A percentile compares a stretch with the other conserved stretches of the same genome.
phyloP scores from a whole-genome alignment of 1,139 yeast genomes.

The Kodamaea sp. region DNA sequence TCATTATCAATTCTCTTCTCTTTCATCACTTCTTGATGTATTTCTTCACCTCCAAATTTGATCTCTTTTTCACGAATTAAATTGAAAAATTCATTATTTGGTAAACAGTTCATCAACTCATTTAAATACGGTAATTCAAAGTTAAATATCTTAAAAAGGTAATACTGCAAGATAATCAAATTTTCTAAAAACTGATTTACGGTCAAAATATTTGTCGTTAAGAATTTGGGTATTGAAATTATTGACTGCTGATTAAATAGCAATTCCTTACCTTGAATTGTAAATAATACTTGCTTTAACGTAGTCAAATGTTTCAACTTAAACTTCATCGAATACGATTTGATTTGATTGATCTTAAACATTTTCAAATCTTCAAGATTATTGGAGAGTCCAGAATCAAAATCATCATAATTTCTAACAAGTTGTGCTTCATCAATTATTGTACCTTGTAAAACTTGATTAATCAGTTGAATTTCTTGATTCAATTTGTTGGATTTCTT shows the following conservation, averaged over 20 bases:
- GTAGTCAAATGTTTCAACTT: constrained; percentile 25
- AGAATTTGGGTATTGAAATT: constrained; percentile 27
- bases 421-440: no score
- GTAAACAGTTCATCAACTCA: constrained; percentile 29
- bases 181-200: constrained; percentile 42
- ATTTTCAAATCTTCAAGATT: constrained; percentile 17
- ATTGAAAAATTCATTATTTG: constrained; percentile 34
- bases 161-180: constrained; percentile 32
- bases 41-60: constrained; percentile 23
- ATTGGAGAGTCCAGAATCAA: constrained; percentile 7
- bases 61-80: constrained; percentile 35
- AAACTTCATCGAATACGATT: constrained; percentile 26
- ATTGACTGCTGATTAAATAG: constrained; percentile 28
- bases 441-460: no score
- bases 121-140: constrained; percentile 33
- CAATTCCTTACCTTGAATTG: constrained; percentile 12
- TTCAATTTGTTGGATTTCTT: not conserved
- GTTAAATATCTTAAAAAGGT: constrained; percentile 25
- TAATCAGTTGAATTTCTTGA: no score
- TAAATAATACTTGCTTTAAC: constrained; percentile 25
- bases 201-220: constrained; percentile 26
- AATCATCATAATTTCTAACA: constrained; percentile 5
- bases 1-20: constrained; percentile 16
- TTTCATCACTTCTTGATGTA: constrained; percentile 15
- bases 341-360: constrained; percentile 27